Evolutionary conservation across 2,329 filamentous ascomycete genomes (phyloP), one percentile per base, ranked within the genome.

Genomic region (Stylonectria norvegica): DNA sequence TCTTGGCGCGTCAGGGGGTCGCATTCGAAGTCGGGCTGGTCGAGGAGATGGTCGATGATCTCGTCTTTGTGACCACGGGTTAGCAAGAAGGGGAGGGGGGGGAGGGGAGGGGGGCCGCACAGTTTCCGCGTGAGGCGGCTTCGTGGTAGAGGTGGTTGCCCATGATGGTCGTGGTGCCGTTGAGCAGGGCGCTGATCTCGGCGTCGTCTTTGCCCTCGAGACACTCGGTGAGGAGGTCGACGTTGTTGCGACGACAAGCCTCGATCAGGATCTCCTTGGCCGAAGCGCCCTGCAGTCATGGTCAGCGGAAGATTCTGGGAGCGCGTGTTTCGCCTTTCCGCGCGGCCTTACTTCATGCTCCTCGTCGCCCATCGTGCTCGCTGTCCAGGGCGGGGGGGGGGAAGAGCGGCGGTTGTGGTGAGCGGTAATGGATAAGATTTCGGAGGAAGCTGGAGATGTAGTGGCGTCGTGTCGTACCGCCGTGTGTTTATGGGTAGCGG

Each of bases 191-290:
- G 22, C 89, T 82, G 45, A 88, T 80, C 57, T 86, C 75, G 43
- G 79, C 75, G 39, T 83, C 80, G 43, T 70, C 67, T 50, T 78
- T 77, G 50, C 70, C 69, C 29, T 76, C 68, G 52, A 96, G 75
- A 42, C 90, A 77, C 57, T 93, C 84, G 55, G 78, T 69, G 41
- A 97, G 80, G 45, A 97, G 81, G 38, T 91, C 84, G 53, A 83
- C 83, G 69, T 97, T 96, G 76, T 97, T 91, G 60, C 89, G 81
- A 47, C 91, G 88, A 70, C 87, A 95, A 57, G 93, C 88, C 72
- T 95, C 91, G 67, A 97, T 81, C 56, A 97, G 79, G 59, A 87
- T 79, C 71, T 97, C 91, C 64, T 83, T 77, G 33, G 83, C 80
- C 45, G 87, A 87, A 55, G 91, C 91, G 63, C 91, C 93, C 85